Evolutionary conservation across 2,329 filamentous ascomycete species (phyloP), one percentile per base, ranked within the genome.

Genomic region (Furcasterigmium furcatum): DNA sequence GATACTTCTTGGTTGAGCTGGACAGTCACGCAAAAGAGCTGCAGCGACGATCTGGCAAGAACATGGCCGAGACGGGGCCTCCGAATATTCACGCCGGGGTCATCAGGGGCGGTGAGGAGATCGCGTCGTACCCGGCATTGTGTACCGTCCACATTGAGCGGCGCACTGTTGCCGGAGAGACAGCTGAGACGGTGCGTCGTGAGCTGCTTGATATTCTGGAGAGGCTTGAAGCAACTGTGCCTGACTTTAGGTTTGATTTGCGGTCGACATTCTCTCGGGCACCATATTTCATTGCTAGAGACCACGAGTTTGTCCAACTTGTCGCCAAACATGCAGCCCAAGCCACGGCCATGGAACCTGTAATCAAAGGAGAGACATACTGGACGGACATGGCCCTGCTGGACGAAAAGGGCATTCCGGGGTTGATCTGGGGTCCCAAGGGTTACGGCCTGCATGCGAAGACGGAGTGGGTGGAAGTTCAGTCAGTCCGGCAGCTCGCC

Each of bases 351-450:
- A 12, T 12, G 24, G 7, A 27, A 12, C 24, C 24, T 12, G 24
- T 12, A 12, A 16, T 38, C 10, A 27, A 27, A 12, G 24, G 24
- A 27, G 24, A 27, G 24, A 27, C 65, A 0, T 76, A 66, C 48
- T 79, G 74, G 77, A 74, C 72, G 1, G 74, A 79, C 52, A 72
- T 67, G n/a, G 74, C 74, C 2, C 54, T 78, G 13, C 50, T 79
- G 1, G 60, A 63, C 1, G 61, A 69, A 16, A 59, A 56, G 13
- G 75, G 72, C 0, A 73, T 78, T 24, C 66, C 73, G 0, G 57
- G 65, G 0, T 56, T 79, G 14, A 59, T 79, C 1, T 76, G 67
- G 54, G 73, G 75, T 0, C 73, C 73, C 0, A 57, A 55, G 9
- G 75, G 73, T 0, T 64, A 67, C 16, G 76, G 76, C 0, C 49